phyloP scores from a whole-genome alignment of 1,284 basidiomycete species.

The Fomitopsis betulina region DNA sequence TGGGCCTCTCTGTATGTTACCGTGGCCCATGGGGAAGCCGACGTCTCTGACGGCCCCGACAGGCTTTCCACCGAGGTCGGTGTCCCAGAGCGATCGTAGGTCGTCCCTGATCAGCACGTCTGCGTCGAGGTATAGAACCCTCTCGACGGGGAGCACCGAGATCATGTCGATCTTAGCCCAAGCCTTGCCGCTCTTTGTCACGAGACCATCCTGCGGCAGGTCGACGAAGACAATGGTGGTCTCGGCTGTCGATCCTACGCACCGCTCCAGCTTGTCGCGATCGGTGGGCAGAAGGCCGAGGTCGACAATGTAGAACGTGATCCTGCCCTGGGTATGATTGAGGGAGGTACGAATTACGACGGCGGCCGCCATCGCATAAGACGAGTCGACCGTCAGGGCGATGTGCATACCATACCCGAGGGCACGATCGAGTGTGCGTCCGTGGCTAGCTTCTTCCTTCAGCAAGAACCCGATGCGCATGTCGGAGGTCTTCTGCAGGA shows the following conservation, averaged over 20 bases:
- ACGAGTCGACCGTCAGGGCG: constrained; percentile 38
- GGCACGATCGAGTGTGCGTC: constrained; percentile 14
- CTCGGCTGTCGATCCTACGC: constrained; percentile 25
- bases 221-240: constrained; percentile 39
- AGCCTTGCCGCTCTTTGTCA: constrained; percentile 25
- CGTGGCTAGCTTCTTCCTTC: constrained; percentile 12
- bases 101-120: constrained; percentile 45
- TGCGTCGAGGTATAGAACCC: constrained; percentile 49
- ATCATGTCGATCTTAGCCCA: constrained; percentile 54
- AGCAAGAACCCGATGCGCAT: constrained; percentile 54
- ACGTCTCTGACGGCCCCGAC: constrained; percentile 46
- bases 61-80: constrained; percentile 34
- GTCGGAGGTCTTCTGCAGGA: constrained; percentile 42
- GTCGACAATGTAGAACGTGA: constrained; percentile 48
- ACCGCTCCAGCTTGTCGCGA: constrained; percentile 29
- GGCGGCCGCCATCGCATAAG: constrained; percentile 44
- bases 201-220: constrained; percentile 30
- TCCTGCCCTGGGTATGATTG: constrained; percentile 32
- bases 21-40: constrained; percentile 46
- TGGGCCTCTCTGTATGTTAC: constrained; percentile 21
- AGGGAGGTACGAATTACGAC: constrained; percentile 42
- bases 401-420: constrained; percentile 46
- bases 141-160: constrained; percentile 41
- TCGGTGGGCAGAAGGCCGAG: constrained; percentile 37
- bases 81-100: constrained; percentile 40